Evolutionary conservation across 257 asterid species (phyloP).

Genomic region (Anisodus tanguticus): DNA sequence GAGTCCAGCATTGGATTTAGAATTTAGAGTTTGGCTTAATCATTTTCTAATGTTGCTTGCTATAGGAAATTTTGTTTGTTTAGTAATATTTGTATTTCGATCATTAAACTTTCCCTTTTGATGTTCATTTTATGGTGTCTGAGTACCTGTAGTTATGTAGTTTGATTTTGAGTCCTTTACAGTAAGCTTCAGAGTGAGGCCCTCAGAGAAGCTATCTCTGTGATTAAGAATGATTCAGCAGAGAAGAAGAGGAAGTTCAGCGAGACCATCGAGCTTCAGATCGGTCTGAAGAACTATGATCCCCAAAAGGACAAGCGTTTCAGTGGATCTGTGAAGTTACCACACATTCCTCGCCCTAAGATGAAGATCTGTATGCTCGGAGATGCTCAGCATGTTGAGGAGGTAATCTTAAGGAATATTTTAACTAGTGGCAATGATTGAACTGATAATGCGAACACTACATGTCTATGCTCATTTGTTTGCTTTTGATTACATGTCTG

Average conservation of each 20-base stretch:
- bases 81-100: neutral
- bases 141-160: neutral
- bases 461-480: neutral
- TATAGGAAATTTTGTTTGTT: neutral
- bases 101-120: neutral
- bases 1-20: neutral
- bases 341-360: slow-evolving; percentile 37
- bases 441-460: neutral
- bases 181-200: slow-evolving; percentile 41
- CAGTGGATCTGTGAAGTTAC: slow-evolving; percentile 32
- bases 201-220: slow-evolving; percentile 37
- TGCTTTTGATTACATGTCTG: neutral
- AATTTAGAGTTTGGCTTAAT: neutral
- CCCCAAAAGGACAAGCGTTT: slow-evolving; percentile 33
- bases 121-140: neutral
- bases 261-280: slow-evolving; percentile 26
- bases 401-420: neutral
- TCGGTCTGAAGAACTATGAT: slow-evolving; percentile 27
- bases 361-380: slow-evolving; percentile 35
- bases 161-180: neutral
- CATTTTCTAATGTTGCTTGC: neutral
- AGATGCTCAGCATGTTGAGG: slow-evolving; percentile 32
- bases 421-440: neutral
- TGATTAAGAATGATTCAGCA: slow-evolving; percentile 31
- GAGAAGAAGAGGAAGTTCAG: slow-evolving; percentile 34